phyloP scores from a whole-genome alignment of 2,329 filamentous ascomycete species.

The Aspergillus brunneoviolaceus region DNA sequence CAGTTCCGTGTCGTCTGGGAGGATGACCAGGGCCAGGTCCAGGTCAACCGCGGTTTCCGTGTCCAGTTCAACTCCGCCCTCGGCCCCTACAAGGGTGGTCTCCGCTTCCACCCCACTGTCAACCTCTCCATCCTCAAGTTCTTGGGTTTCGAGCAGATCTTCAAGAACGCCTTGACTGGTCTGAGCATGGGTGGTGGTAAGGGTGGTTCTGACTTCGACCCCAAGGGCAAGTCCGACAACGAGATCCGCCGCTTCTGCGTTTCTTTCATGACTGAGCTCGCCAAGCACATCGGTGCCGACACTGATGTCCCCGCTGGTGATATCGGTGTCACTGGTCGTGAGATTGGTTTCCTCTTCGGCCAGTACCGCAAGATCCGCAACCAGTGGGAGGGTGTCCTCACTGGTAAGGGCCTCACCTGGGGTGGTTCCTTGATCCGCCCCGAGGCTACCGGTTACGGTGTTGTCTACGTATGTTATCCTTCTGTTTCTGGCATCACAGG shows the following conservation, averaged over 20 bases:
- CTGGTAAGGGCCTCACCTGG: constrained; percentile 91
- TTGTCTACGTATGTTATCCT: constrained; percentile 64
- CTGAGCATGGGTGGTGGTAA: constrained; percentile 96
- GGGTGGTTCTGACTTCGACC: constrained; percentile 97
- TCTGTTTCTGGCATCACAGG: neutral
- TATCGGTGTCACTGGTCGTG: constrained; percentile 87
- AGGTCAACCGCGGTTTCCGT: constrained; percentile 92
- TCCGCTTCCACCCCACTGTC: constrained; percentile 79
- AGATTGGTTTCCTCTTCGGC: constrained; percentile 94
- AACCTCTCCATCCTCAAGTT: constrained; percentile 81
- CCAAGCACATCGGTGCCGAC: constrained; percentile 92
- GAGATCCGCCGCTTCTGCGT: constrained; percentile 98
- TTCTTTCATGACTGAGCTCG: constrained; percentile 93
- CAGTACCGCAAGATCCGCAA: constrained; percentile 86
- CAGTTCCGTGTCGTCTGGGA: constrained; percentile 98
- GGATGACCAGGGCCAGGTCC: constrained; percentile 79
- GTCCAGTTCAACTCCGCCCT: constrained; percentile 99
- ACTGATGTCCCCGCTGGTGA: constrained; percentile 96
- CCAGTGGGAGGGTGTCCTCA: constrained; percentile 93
- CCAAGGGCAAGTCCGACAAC: constrained; percentile 95
- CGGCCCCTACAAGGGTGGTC: constrained; percentile 96
- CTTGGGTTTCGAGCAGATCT: constrained; percentile 98
- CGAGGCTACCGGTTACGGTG: constrained; percentile 94
- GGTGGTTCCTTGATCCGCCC: constrained; percentile 92
- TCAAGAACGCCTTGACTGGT: constrained; percentile 98